Evolutionary conservation across 352 stramenopile species (phyloP), one percentile per base, ranked within the genome.

Genomic region (Globisporangium nodosum): DNA sequence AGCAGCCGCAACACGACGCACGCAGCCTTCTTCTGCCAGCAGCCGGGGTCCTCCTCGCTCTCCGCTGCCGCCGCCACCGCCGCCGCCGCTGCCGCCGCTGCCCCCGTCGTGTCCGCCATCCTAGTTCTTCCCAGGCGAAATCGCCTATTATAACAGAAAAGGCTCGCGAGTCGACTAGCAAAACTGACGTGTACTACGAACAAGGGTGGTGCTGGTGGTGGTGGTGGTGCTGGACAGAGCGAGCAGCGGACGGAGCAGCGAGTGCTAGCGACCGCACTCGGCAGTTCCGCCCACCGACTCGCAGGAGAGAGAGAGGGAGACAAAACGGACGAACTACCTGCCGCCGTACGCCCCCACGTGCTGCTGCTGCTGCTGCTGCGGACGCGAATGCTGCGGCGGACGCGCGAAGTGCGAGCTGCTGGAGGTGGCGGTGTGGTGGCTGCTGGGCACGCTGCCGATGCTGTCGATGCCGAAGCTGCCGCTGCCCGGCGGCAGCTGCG

Each of bases 21-120:
- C 70, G 66, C 73, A 2, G 74, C 74, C 54, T 90, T 90, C 68
- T 83, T 74, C 61, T 86, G 72, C 78, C 80, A 87, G 74, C 80
- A 90, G 3, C 76, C 71, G 21, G 56, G 66, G 45, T 87, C 78
- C 27, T 87, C 66, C 5, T 54, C 48, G 24, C 11, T 24, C 21
- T 12, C 12, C 18, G 21, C 18, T 1, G n/a, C n/a, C n/a, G 43
- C 15, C 49, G 16, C 27, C 31, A 18, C 15, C 5, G 4, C 15
- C 1, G 4, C 13, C 49, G 16, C 27, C 31, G 31, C 15, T 11
- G 4, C 15, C 1, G 4, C 13, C 33, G 13, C 1, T 11, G 9
- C 7, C 27, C 7, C 2, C 37, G 20, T 48, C 50, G 21, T 52
- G 35, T 53, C 52, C 31, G 54, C 40, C 60, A 58, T 61, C 31